These are phyloP conservation scores for Penicillium freii DNA, from an alignment of 2,329 filamentous ascomycete genomes.

Conservation along the genomic window DNA sequence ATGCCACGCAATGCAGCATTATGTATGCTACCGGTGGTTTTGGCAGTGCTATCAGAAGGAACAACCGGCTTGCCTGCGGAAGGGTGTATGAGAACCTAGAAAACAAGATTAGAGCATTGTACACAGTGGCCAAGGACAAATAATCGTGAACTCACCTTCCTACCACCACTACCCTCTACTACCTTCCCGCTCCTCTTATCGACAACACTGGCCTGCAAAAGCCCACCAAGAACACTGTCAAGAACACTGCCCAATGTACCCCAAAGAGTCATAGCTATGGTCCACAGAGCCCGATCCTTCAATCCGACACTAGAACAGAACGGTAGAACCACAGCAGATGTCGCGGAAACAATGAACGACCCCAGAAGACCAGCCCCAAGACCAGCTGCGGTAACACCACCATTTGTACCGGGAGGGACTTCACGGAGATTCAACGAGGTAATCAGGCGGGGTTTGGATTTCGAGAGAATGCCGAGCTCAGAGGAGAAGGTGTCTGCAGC, in stretches of 20 bases:
- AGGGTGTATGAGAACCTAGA: constrained; percentile 40
- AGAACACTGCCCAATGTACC: constrained; percentile 77
- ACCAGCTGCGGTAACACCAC: constrained; percentile 77
- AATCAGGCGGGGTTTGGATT: constrained; percentile 74
- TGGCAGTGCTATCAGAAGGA: constrained; percentile 6
- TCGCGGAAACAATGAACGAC: constrained; percentile 66
- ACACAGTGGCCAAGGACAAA: background rate
- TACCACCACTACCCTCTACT: constrained; percentile 78
- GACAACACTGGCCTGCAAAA: constrained; percentile 81
- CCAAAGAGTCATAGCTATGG: constrained; percentile 62
- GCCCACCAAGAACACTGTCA: constrained; percentile 81
- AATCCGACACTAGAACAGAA: constrained; percentile 58
- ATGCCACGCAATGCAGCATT: constrained; percentile 28
- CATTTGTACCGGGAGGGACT: constrained; percentile 90
- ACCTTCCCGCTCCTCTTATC: constrained; percentile 83
- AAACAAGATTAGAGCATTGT: background rate
- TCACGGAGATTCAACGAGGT: constrained; percentile 72
- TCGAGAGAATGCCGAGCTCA: constrained; percentile 87
- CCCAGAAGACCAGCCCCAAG: constrained; percentile 72
- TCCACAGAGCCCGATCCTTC: constrained; percentile 52
- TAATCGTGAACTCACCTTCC: constrained; percentile 47
- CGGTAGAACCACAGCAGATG: constrained; percentile 66
- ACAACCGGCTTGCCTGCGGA: constrained; percentile 24
- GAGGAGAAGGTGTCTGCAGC: constrained; percentile 93
- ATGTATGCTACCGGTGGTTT: constrained; percentile 26